These are phyloP conservation scores for Venustampulla echinocandica DNA, from an alignment of 495 filamentous ascomycete genomes.

Conservation along the genomic window DNA sequence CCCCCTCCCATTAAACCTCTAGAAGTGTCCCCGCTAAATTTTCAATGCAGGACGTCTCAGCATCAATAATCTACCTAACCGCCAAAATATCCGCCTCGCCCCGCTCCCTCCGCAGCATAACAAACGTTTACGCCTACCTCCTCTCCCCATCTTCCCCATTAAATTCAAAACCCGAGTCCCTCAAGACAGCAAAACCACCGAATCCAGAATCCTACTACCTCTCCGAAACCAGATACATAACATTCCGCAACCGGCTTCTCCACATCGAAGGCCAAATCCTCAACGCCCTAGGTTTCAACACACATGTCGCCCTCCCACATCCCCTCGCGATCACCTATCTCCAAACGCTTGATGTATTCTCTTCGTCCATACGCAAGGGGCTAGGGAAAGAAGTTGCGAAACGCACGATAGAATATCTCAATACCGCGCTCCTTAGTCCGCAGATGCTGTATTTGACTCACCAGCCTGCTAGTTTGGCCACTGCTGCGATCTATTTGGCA, in stretches of 20 bases:
- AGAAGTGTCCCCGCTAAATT: no score
- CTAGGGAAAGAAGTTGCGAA: slow-evolving; percentile 42
- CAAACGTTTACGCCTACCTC: slow-evolving; percentile 80
- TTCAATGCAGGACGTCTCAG: slow-evolving; percentile 59
- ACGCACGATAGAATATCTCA: slow-evolving; percentile 62
- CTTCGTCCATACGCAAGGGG: slow-evolving; percentile 12
- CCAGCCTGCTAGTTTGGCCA: slow-evolving; percentile 77
- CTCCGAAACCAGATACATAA: slow-evolving; percentile 60
- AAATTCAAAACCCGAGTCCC: slow-evolving; percentile 23
- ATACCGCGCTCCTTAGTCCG: slow-evolving; percentile 73
- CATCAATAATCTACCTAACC: slow-evolving; percentile 70
- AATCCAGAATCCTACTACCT: slow-evolving; percentile 59
- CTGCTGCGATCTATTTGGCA: slow-evolving; percentile 81
- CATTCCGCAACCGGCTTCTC: slow-evolving; percentile 53
- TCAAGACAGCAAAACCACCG: slow-evolving; percentile 20
- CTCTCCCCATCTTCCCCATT: slow-evolving; percentile 57
- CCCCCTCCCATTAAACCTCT: slow-evolving; percentile 4
- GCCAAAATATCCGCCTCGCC: slow-evolving; percentile 77
- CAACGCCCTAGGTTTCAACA: slow-evolving; percentile 67
- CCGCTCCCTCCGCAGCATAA: slow-evolving; percentile 64
- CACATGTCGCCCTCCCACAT: slow-evolving; percentile 76
- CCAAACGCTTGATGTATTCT: slow-evolving; percentile 65
- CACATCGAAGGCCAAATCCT: slow-evolving; percentile 66
- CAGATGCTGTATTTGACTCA: slow-evolving; percentile 87
- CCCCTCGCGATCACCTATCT: slow-evolving; percentile 87